Evolutionary conservation across 352 stramenopile species (phyloP).

Genomic region (Thraustochytrium sp.): DNA sequence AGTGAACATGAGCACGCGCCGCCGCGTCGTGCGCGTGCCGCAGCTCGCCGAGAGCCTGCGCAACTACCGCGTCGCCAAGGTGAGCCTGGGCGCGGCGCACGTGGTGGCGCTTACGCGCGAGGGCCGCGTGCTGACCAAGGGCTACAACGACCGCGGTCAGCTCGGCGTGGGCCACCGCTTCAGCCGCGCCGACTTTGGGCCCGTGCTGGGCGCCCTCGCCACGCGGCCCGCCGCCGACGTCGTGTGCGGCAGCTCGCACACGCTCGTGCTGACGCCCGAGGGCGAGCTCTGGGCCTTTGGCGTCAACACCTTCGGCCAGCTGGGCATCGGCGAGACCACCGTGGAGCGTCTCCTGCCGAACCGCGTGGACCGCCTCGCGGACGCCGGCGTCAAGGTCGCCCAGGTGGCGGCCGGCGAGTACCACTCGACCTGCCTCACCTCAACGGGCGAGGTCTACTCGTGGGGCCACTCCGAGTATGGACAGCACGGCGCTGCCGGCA

Average conservation of each 20-base stretch:
- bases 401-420: slow-evolving; percentile 37
- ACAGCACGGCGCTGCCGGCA: slow-evolving; percentile 41
- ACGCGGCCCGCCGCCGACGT: neutral
- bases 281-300: slow-evolving; percentile 35
- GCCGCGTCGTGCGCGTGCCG: neutral
- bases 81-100: slow-evolving; percentile 47
- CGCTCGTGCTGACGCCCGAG: neutral
- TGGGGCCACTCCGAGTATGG: slow-evolving; percentile 50
- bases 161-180: slow-evolving; percentile 26
- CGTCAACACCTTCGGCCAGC: slow-evolving; percentile 44
- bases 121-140: slow-evolving; percentile 40
- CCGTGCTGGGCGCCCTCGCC: neutral
- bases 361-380: neutral
- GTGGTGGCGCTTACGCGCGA: neutral
- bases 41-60: neutral
- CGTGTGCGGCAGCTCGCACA: slow-evolving; percentile 37
- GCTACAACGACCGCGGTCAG: slow-evolving; percentile 47
- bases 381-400: neutral
- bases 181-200: slow-evolving; percentile 42
- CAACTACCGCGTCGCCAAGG: slow-evolving; percentile 22
- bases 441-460: neutral
- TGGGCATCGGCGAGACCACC: neutral
- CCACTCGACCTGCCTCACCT: slow-evolving; percentile 32
- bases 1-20: slow-evolving; percentile 24
- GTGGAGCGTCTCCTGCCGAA: neutral